phyloP scores from a whole-genome alignment of 305 asterid genomes.

The Lippia alba region DNA sequence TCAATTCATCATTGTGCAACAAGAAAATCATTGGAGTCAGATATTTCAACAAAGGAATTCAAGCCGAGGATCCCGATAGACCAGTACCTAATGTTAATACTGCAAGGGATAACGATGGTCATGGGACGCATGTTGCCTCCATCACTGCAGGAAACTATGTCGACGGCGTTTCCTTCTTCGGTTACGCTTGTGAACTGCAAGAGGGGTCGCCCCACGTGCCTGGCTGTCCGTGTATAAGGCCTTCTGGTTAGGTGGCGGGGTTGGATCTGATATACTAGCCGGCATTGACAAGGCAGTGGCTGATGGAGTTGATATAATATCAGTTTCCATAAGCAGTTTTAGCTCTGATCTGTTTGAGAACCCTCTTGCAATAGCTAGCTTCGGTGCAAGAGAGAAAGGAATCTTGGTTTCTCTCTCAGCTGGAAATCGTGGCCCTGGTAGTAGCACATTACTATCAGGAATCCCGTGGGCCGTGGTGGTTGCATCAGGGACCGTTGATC shows the following conservation, averaged over 20 bases:
- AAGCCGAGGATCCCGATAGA: slow-evolving; percentile 29
- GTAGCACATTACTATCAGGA: slow-evolving; percentile 22
- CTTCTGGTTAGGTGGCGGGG: background rate
- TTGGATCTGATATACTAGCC: slow-evolving; percentile 35
- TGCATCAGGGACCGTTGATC: slow-evolving; percentile 42
- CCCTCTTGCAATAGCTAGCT: slow-evolving; percentile 45
- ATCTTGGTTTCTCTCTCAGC: slow-evolving; percentile 34
- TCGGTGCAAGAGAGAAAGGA: slow-evolving; percentile 42
- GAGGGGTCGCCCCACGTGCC: slow-evolving; percentile 52
- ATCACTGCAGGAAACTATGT: slow-evolving; percentile 50
- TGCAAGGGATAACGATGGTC: slow-evolving; percentile 40
- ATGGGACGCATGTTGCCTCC: slow-evolving; percentile 48
- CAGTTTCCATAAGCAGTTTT: slow-evolving; percentile 24
- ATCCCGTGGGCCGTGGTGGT: slow-evolving; percentile 45
- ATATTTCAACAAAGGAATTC: slow-evolving; percentile 40
- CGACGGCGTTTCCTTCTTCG: slow-evolving; percentile 39
- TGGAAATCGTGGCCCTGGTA: slow-evolving; percentile 37
- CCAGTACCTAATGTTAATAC: slow-evolving; percentile 12
- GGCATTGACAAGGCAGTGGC: slow-evolving; percentile 49
- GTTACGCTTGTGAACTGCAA: slow-evolving; percentile 43
- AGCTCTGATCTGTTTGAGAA: slow-evolving; percentile 23
- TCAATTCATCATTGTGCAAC: slow-evolving; percentile 44
- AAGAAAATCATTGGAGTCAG: slow-evolving; percentile 53
- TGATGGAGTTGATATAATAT: slow-evolving; percentile 47
- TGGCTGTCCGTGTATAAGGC: slow-evolving; percentile 42